phyloP scores from a whole-genome alignment of 805 yeast species.

The Ogataea siamensis region DNA sequence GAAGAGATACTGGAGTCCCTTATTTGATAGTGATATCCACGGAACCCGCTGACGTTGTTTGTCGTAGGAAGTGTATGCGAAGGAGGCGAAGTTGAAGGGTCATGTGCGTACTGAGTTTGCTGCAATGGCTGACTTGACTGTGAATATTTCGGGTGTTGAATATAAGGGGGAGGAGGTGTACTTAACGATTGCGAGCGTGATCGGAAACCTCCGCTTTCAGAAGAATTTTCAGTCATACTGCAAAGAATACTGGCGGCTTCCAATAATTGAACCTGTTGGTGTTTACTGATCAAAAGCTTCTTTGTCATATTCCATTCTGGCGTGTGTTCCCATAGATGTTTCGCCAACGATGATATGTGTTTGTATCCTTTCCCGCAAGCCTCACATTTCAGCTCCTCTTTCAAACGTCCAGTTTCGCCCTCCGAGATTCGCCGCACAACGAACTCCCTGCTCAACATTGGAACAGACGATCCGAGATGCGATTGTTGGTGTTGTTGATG shows the following conservation, averaged over 20 bases:
- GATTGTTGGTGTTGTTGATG: conserved; percentile 30
- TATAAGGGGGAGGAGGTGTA: conserved; percentile 18
- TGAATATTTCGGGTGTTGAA: not conserved
- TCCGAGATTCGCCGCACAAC: conserved; percentile 82
- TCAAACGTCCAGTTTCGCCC: conserved; percentile 81
- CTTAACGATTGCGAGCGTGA: conserved; percentile 22
- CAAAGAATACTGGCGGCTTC: conserved; percentile 79
- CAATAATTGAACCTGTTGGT: conserved; percentile 80
- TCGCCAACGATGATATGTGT: conserved; percentile 83
- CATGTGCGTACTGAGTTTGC: not conserved
- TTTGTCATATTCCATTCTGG: conserved; percentile 92
- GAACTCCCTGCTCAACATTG: conserved; percentile 56
- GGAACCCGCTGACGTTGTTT: conserved; percentile 2
- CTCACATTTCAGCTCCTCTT: conserved; percentile 83
- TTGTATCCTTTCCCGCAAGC: conserved; percentile 91
- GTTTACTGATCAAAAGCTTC: conserved; percentile 76
- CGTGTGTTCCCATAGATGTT: conserved; percentile 91
- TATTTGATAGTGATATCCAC: not conserved
- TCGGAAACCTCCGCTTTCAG: conserved; percentile 16
- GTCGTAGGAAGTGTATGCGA: conserved; percentile 1
- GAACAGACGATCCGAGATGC: conserved; percentile 20
- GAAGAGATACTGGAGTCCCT: not conserved
- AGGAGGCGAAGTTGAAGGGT: conserved; percentile 2
- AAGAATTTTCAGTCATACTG: conserved; percentile 56
- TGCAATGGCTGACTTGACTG: not conserved